A percentile compares a stretch with the other conserved stretches of the same genome.
Evolutionary conservation across 2,329 filamentous ascomycete genomes (phyloP).

Genomic region (Calonectria hongkongensis): DNA sequence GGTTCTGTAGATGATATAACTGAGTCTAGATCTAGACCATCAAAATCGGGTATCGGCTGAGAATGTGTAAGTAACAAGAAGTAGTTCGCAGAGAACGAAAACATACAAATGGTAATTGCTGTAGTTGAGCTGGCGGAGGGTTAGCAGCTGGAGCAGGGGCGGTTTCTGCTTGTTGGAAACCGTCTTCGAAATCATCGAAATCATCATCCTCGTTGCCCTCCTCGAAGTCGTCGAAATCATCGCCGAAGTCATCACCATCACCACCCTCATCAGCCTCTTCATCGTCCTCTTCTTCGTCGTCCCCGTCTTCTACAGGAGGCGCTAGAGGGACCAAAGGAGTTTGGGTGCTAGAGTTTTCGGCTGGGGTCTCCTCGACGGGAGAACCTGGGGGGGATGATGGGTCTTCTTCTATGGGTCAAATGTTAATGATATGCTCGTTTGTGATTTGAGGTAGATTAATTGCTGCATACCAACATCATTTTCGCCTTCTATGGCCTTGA

Average conservation of each 20-base stretch:
- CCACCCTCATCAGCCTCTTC: slow-evolving; percentile 56
- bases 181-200: slow-evolving; percentile 84
- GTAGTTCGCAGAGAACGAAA: background rate
- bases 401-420: slow-evolving; percentile 54
- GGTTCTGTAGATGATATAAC: slow-evolving; percentile 77
- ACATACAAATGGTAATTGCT: slow-evolving; percentile 68
- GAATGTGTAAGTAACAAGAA: slow-evolving; percentile 49
- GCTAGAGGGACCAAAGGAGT: slow-evolving; percentile 42
- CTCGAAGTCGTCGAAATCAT: slow-evolving; percentile 79
- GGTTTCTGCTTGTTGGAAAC: slow-evolving; percentile 76
- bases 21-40: slow-evolving; percentile 76
- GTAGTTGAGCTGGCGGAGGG: slow-evolving; percentile 60
- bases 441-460: slow-evolving; percentile 47
- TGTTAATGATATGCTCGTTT: slow-evolving; percentile 52
- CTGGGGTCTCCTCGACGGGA: slow-evolving; percentile 51
- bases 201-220: slow-evolving; percentile 73
- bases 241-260: slow-evolving; percentile 71
- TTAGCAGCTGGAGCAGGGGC: slow-evolving; percentile 54
- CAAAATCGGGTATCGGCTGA: slow-evolving; percentile 81
- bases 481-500: slow-evolving; percentile 56
- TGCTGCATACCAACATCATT: slow-evolving; percentile 55
- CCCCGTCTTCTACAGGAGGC: slow-evolving; percentile 43
- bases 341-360: slow-evolving; percentile 57
- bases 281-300: slow-evolving; percentile 55
- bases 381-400: slow-evolving; percentile 55